Base-by-base conservation (phyloP, 768 basidiomycete genomes). In the Amanita molliuscula region DNA sequence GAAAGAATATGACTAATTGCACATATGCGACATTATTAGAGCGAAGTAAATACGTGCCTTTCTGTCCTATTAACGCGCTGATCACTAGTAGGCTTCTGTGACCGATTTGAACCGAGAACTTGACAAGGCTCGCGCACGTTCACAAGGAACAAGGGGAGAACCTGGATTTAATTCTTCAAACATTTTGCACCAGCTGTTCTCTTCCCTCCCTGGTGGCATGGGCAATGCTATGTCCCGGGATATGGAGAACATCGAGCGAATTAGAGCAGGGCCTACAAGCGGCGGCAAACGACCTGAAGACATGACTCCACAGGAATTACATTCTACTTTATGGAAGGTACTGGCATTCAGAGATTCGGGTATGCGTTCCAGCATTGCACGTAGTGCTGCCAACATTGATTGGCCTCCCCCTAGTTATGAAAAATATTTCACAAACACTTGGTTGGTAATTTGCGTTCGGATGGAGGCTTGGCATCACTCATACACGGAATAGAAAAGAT, bases 301-400 rank as follows among this genome's bases (percentile, higher is more conserved):
- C 15, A 88, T 97, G 90, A 81, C 68, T 46, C 91, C 93, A 3
- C 88, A 94, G 65, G 90, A 97, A 63, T 56, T 95, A 44, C 89
- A 93, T 62, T 67, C 77, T 1, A 79, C 82, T 2, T 66, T 94
- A 18, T 94, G 91, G 90, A 79, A 89, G 66, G 79, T 95, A 5
- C 63, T 97, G 61, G 81, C 72, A 23, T 94, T 94, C 67, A 74
- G 90, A 44, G 92, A 95, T 66, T 79, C 80, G 4, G 78, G 82
- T 82, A 50, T 9, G 74, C 59, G 16, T 53, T 25, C 13, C 38
- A 6, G 34, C 28, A 41, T 23, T 47, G 7, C 21, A n/a, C 35
- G 4, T 16, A 10, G 15, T 26, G 8, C 4, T 20, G 4, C n/a
- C 35, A 9, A 15, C 16, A 31, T 31, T 31, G 31, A 31, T 26